Base-by-base conservation (phyloP, 106 monocot genomes). In the Agapanthus africanus region DNA sequence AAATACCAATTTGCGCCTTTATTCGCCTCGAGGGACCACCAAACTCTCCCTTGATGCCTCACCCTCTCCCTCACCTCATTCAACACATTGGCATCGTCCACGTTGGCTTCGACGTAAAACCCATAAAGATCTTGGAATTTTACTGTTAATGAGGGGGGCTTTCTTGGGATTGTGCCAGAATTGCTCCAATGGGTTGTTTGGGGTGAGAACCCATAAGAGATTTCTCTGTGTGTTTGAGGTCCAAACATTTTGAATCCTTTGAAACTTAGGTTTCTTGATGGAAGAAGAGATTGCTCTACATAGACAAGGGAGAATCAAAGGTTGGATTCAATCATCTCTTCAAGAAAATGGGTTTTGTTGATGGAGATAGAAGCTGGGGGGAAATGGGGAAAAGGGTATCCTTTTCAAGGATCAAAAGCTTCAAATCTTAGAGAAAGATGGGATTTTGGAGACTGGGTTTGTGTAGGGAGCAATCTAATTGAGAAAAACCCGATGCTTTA, bases 81-180 rank as follows among this genome's bases (percentile, higher is more conserved):
- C 72, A 97, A 49, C n/a, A 92, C 82, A 83, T 97, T 97, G 37
- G 90, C 92, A 73, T 97, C 97, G 34, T 97, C 97, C 7, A 97
- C 69, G 64, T 81, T 87, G 37, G 92, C 97, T 59, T 97, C 92
- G 4, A 87, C 97, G 25, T 71, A 67, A 82, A 97, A 97, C 26
- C 84, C 89, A 50, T 97, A 97, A n/a, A 97, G 65, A 75, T 97
- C 97, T 52, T 97, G 89, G 42, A 97, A 97, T 69, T 92, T 97
- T n/a, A 87, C 97, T 10, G 66, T 67, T n/a, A 88, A 67, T 14
- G 61, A 40, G 47, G 64, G 49, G 36, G 47, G n/a, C 65, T 76
- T 92, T 59, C 56, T 60, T 21, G 65, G 14, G 22, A 62, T 68
- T 44, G 54, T 56, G 67, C 15, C 62, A 23, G 73, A 54, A 60